phyloP scores from a whole-genome alignment of 129 eudicot genomes.

The Saposhnikovia divaricata region DNA sequence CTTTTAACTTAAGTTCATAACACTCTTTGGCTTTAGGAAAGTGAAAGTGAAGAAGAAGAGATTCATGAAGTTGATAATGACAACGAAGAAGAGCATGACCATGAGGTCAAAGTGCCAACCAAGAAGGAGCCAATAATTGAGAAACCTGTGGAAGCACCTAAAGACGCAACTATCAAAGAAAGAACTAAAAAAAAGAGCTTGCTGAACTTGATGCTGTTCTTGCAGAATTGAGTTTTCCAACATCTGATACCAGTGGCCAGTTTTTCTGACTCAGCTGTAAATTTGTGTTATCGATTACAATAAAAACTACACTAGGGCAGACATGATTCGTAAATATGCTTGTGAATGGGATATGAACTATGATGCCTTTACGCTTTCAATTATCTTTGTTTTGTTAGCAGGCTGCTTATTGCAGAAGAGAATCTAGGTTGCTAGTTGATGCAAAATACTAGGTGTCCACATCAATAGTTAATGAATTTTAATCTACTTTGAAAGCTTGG shows the following conservation, averaged over 20 bases:
- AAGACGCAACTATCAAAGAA: constrained; percentile 92
- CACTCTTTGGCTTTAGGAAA: constrained; percentile 40
- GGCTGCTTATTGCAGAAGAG: neutral
- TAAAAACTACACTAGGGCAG: neutral
- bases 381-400: neutral
- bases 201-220: constrained; percentile 90
- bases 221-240: constrained; percentile 52
- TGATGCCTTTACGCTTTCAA: neutral
- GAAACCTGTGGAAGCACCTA: constrained; percentile 56
- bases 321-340: neutral
- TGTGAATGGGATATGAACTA: neutral
- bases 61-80: constrained; percentile 72
- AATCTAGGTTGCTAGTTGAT: neutral
- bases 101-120: constrained; percentile 46
- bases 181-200: constrained; percentile 85
- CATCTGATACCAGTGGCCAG: no score
- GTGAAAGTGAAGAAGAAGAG: constrained; percentile 86
- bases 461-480: neutral
- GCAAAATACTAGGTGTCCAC: neutral
- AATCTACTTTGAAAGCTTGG: neutral
- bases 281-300: neutral
- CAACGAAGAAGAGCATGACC: constrained; percentile 71
- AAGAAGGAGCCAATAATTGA: constrained; percentile 38
- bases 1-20: neutral
- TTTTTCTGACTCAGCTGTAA: neutral